These are phyloP conservation scores for Saxophila tyrrhenica DNA, from an alignment of 495 filamentous ascomycete species.

Conservation along the genomic window DNA sequence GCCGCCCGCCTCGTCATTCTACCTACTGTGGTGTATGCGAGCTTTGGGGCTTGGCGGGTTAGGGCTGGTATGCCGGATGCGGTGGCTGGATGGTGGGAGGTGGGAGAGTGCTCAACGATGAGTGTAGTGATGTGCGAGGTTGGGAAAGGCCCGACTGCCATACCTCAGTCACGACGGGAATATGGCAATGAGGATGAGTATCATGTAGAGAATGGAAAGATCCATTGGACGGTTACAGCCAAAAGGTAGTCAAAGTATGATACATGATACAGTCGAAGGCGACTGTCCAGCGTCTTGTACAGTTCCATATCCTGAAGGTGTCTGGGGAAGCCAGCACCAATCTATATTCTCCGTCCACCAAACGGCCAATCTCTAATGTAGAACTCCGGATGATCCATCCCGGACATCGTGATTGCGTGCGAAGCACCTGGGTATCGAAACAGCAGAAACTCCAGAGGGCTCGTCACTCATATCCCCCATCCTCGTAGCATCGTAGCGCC, in stretches of 20 bases:
- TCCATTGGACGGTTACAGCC: neutral
- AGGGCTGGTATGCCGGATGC: no score
- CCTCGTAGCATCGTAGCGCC: neutral
- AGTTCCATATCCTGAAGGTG: neutral
- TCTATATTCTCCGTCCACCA: neutral
- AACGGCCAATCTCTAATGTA: no score
- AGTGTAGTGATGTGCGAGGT: no score
- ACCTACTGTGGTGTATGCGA: neutral
- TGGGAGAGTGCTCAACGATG: neutral
- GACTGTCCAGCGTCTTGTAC: neutral
- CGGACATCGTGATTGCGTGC: neutral
- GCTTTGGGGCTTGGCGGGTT: neutral
- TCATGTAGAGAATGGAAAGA: neutral
- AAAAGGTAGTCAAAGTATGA: neutral
- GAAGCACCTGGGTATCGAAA: neutral
- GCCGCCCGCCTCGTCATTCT: neutral
- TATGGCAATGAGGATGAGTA: neutral
- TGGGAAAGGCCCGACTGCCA: no score
- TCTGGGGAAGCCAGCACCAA: neutral
- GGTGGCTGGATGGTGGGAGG: no score
- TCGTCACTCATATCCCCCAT: neutral
- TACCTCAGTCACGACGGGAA: no score
- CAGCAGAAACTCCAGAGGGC: neutral
- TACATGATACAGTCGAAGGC: neutral
- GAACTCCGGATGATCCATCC: neutral